These are phyloP conservation scores for Pseudognaphalium luteoalbum DNA, from an alignment of 129 eudicot species.

Conservation along the genomic window DNA sequence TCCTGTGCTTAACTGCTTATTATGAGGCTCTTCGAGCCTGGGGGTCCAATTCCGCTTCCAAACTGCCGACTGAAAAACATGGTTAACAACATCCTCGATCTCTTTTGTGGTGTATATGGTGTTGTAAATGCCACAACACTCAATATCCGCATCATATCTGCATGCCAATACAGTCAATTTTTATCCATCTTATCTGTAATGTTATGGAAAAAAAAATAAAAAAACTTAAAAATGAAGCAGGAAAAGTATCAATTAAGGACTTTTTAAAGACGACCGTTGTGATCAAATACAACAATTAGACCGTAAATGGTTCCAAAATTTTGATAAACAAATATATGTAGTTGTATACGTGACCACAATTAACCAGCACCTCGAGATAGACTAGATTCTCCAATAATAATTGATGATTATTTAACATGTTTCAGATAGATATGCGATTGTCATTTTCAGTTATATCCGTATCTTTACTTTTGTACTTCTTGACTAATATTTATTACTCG, in stretches of 20 bases:
- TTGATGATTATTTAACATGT: constrained; percentile 14
- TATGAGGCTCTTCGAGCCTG: constrained; percentile 20
- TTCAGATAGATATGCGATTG: constrained; percentile 15
- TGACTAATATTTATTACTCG: no score
- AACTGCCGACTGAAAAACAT: constrained; percentile 44
- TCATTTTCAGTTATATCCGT: constrained; percentile 10
- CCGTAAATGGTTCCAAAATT: background rate
- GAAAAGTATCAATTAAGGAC: no score
- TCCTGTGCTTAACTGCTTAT: constrained; percentile 10
- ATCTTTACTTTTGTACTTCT: background rate
- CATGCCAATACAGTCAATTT: background rate
- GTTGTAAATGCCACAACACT: background rate
- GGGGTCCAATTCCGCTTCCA: constrained; percentile 41
- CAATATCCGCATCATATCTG: constrained; percentile 31
- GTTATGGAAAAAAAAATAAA: background rate
- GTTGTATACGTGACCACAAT: constrained; percentile 1
- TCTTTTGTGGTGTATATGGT: no score
- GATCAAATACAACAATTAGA: constrained; percentile 2
- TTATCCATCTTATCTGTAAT: background rate
- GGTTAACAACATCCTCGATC: constrained; percentile 5
- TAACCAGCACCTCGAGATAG: background rate
- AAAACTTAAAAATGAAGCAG: background rate
- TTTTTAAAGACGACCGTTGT: background rate
- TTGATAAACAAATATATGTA: no score
- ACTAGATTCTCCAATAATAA: constrained; percentile 23